These are phyloP conservation scores for Pseudogymnoascus sp. DNA, from an alignment of 2,329 filamentous ascomycete genomes.

Conservation along the genomic window DNA sequence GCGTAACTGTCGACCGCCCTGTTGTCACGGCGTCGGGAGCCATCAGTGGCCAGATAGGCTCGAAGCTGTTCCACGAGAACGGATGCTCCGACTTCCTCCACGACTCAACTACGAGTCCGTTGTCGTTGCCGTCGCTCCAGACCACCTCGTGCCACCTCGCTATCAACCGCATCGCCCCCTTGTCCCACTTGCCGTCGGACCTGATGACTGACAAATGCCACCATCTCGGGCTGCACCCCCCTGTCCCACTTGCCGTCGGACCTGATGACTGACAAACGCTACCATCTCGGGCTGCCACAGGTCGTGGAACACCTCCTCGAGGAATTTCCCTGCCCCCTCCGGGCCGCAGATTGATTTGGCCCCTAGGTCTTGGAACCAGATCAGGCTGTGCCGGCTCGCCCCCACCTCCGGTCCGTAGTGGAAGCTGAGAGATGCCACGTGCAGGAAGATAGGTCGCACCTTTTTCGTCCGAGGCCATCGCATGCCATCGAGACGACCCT, in stretches of 20 bases:
- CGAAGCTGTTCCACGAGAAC: not conserved
- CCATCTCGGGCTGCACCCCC: not conserved
- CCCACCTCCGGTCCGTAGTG: not conserved
- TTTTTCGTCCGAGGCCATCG: not conserved
- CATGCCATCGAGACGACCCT: not conserved
- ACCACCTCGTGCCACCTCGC: too few species aligned
- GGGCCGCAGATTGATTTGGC: constrained; percentile 3
- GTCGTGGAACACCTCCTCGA: not conserved
- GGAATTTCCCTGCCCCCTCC: not conserved
- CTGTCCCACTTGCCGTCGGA: not conserved
- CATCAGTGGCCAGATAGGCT: not conserved
- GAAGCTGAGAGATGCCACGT: not conserved
- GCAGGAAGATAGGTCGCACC: not conserved
- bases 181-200: not conserved
- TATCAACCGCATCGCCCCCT: too few species aligned
- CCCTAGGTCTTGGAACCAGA: not conserved
- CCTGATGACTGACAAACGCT: not conserved
- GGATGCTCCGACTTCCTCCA: not conserved
- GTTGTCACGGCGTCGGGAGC: not conserved
- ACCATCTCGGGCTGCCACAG: not conserved
- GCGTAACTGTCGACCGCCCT: not conserved
- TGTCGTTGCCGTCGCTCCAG: not conserved
- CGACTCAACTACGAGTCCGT: not conserved
- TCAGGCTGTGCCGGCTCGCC: not conserved
- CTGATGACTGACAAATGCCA: not conserved